phyloP scores from a whole-genome alignment of 108 stramenopile species.

The Pseudonitzschia multiseries region DNA sequence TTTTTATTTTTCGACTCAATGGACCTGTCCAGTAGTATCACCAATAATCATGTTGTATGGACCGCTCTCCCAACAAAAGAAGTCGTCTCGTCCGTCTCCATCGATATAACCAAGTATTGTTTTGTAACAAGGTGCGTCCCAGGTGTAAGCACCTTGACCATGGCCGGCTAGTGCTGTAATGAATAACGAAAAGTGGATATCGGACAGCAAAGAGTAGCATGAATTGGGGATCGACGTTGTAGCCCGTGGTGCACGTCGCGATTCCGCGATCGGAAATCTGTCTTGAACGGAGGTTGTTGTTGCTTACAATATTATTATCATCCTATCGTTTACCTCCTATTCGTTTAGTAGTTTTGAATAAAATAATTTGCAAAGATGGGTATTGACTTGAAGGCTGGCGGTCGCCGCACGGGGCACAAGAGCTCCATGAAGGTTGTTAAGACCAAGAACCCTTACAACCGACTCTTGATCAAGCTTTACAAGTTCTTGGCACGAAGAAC shows the following conservation, averaged over 20 bases:
- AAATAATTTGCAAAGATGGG: conserved; percentile 74
- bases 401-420: conserved; percentile 98
- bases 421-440: conserved; percentile 94
- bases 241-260: not conserved
- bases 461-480: conserved; percentile 98
- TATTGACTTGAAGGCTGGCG: conserved; percentile 98
- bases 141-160: not conserved
- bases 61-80: not conserved
- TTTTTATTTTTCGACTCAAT: conserved; percentile 10
- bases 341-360: not conserved
- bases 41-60: not conserved
- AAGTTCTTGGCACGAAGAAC: conserved; percentile 97
- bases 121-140: conserved; percentile 1
- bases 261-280: not conserved
- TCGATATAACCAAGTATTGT: too few relatives aligned
- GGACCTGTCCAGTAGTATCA: not conserved
- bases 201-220: not conserved
- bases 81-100: not conserved
- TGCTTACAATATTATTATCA: not conserved
- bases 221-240: too few relatives aligned
- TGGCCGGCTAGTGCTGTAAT: not conserved
- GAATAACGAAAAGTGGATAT: not conserved
- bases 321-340: not conserved
- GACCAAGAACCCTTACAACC: conserved; percentile 97
- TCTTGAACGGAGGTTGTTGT: not conserved